Base-by-base conservation (phyloP, 2,329 filamentous ascomycete genomes). In the Stagonosporopsis rhizophila region DNA sequence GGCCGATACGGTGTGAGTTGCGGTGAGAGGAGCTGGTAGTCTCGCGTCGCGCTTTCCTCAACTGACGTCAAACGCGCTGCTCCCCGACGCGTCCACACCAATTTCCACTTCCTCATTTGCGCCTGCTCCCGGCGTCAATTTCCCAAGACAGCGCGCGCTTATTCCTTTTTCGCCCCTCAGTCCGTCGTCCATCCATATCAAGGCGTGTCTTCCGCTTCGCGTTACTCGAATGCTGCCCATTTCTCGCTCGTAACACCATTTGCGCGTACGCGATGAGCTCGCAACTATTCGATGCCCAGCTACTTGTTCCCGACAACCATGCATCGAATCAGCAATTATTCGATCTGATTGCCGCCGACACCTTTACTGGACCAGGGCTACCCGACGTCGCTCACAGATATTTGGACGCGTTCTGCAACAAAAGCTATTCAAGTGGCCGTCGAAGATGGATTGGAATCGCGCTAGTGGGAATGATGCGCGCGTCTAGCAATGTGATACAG, bases 381-480 rank as follows among this genome's bases (percentile, higher is more conserved):
- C 53, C 62, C 11, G 25, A 48, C 3, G 52, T 61, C 6, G 67
- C 67, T 22, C 65, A 65, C 22, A 49, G 57, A n/a, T 73, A 68
- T 41, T 45, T 75, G 14, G 50, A 46, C 32, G 65, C 66, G 15
- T 75, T 75, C 48, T 71, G 65, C 60, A 56, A 70, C 35, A 40
- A 46, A 25, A 44, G 12, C 8, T 44, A 34, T 19, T 67, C 68
- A 12, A 23, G 54, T 15, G 40, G 38, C 19, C 65, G 61, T 30
- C 63, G 72, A 51, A 63, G 72, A 66, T 75, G 71, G 71, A 52
- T 66, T 42, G 73, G 73, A 12, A 45, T 75, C 3, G 59, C 65
- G n/a, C 58, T 75, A n/a, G 55, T 55, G 28, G 65, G 57, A 8
- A 69, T 74, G 60, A 58, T 75, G 19, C 48, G 60, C 37, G 54